These are phyloP conservation scores for Cardamine occulta DNA, from an alignment of 345 rosid species.

Conservation along the genomic window DNA sequence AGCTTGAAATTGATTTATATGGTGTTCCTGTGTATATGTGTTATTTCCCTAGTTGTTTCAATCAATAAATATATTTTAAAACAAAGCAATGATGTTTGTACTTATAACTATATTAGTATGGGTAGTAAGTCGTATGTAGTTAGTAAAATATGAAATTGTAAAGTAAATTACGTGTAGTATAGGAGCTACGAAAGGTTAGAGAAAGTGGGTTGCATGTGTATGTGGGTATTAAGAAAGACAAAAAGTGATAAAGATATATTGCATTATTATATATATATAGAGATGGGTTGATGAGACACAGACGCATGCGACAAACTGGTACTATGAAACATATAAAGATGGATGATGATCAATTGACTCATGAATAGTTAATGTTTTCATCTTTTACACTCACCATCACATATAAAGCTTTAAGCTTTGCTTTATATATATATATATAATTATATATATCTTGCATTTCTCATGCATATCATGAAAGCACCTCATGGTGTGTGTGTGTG, in stretches of 20 bases:
- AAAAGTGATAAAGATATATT: conserved; percentile 40
- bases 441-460: neutral
- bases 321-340: conserved; percentile 42
- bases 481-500: conserved; percentile 16
- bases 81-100: neutral
- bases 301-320: conserved; percentile 46
- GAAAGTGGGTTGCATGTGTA: conserved; percentile 41
- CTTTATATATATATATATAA: conserved; percentile 1
- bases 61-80: neutral
- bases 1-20: neutral
- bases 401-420: conserved; percentile 24
- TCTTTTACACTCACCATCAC: conserved; percentile 41
- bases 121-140: neutral
- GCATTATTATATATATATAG: conserved; percentile 29
- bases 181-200: conserved; percentile 27
- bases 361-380: conserved; percentile 42
- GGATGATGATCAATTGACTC: conserved; percentile 44
- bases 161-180: conserved; percentile 14
- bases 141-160: neutral
- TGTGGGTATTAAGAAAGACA: conserved; percentile 38
- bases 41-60: neutral
- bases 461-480: conserved; percentile 15
- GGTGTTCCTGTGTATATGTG: neutral
- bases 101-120: neutral
- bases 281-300: conserved; percentile 45